phyloP scores from a whole-genome alignment of 495 filamentous ascomycete species.

The Geoglossum glabrum region DNA sequence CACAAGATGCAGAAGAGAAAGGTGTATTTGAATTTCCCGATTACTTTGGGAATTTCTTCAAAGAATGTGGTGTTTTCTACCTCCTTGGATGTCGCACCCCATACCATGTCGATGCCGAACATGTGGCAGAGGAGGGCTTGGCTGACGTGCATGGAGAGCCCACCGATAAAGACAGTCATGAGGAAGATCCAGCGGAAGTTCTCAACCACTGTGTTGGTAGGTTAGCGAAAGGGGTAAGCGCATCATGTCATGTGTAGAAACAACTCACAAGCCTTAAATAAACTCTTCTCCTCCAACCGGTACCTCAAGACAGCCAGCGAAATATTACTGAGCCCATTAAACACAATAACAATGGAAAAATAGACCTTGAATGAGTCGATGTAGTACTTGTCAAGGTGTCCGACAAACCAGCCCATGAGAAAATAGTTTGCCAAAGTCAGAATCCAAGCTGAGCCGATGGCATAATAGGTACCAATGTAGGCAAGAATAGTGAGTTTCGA shows the following conservation, averaged over 20 bases:
- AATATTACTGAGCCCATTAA: slow-evolving; percentile 26
- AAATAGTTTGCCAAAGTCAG: slow-evolving; percentile 64
- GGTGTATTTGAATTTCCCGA: slow-evolving; percentile 37
- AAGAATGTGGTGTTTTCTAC: slow-evolving; percentile 36
- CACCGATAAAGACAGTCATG: slow-evolving; percentile 27
- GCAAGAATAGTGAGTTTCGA: slow-evolving; percentile 66
- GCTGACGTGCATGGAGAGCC: slow-evolving; percentile 24
- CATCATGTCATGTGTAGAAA: not conserved
- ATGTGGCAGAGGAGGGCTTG: slow-evolving; percentile 27
- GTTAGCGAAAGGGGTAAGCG: not conserved
- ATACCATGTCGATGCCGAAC: slow-evolving; percentile 26
- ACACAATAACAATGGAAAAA: slow-evolving; percentile 28
- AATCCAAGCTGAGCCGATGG: slow-evolving; percentile 60
- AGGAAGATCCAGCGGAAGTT: slow-evolving; percentile 29
- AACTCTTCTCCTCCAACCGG: slow-evolving; percentile 19
- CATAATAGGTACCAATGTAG: slow-evolving; percentile 79
- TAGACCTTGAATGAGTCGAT: slow-evolving; percentile 28
- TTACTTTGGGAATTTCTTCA: slow-evolving; percentile 33
- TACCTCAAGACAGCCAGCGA: slow-evolving; percentile 26
- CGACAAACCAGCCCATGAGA: slow-evolving; percentile 37
- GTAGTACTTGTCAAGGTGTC: slow-evolving; percentile 26
- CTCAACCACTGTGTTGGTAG: slow-evolving; percentile 11
- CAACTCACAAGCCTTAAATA: slow-evolving; percentile 14
- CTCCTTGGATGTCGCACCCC: slow-evolving; percentile 36
- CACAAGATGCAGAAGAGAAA: slow-evolving; percentile 31